Percentiles rank a stretch among this genome's conserved stretches.
phyloP scores from a whole-genome alignment of 768 basidiomycete species.

The Suillus spraguei region DNA sequence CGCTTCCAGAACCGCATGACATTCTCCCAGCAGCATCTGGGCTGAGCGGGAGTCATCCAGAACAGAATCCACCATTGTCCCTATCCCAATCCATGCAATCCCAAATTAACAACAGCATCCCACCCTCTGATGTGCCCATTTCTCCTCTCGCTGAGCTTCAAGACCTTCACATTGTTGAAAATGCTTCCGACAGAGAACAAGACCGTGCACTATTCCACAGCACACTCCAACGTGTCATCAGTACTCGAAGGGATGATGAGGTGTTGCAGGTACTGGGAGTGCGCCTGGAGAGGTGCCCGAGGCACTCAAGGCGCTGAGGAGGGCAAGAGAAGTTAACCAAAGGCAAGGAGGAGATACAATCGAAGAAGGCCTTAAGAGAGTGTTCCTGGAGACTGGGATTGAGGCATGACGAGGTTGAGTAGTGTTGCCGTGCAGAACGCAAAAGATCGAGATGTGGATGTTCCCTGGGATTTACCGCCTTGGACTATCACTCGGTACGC shows the following conservation, averaged over 20 bases:
- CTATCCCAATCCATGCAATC: not conserved
- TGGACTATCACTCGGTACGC: slow-evolving; percentile 76
- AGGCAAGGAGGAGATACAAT: not conserved
- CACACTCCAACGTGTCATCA: not conserved
- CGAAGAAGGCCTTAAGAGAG: slow-evolving; percentile 42
- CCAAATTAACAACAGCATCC: not conserved
- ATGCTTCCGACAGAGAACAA: not conserved
- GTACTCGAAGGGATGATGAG: not conserved
- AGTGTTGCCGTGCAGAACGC: slow-evolving; percentile 22
- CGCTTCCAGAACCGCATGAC: not conserved
- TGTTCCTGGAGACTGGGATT: slow-evolving; percentile 73
- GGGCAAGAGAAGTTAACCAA: not conserved
- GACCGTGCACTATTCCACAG: not conserved
- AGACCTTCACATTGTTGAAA: not conserved
- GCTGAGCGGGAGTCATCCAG: not conserved
- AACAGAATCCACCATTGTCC: not conserved
- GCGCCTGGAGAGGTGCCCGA: not conserved
- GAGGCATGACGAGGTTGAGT: slow-evolving; percentile 71
- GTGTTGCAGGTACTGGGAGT: not conserved
- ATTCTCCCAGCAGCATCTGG: not conserved
- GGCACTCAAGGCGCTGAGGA: not conserved
- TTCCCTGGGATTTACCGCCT: slow-evolving; percentile 47
- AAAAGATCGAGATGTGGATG: slow-evolving; percentile 14
- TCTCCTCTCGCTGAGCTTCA: slow-evolving; percentile 4
- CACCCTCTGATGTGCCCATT: not conserved